These are phyloP conservation scores for Scleroderma citrinum DNA, from an alignment of 768 basidiomycete genomes.

Conservation along the genomic window DNA sequence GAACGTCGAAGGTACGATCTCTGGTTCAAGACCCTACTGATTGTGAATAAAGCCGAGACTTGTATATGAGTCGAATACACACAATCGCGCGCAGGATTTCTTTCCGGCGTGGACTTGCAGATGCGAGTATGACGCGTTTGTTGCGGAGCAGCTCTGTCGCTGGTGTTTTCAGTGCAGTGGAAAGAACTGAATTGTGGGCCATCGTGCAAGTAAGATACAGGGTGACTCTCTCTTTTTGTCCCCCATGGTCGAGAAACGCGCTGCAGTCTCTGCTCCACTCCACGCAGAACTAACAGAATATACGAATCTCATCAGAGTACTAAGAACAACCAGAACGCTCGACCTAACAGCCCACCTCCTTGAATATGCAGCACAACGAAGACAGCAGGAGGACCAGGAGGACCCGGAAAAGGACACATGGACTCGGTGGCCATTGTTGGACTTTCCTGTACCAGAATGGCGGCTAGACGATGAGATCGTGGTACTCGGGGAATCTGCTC, in stretches of 20 bases:
- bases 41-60: neutral
- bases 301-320: conserved; percentile 54
- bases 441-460: conserved; percentile 67
- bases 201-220: neutral
- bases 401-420: conserved; percentile 40
- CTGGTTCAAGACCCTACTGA: conserved; percentile 55
- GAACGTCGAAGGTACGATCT: conserved; percentile 73
- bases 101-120: conserved; percentile 77
- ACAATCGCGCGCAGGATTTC: conserved; percentile 80
- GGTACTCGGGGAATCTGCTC: conserved; percentile 36
- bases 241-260: conserved; percentile 33
- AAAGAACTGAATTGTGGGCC: conserved; percentile 47
- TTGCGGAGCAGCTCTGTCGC: conserved; percentile 60
- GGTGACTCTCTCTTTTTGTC: too few relatives aligned
- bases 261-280: conserved; percentile 44
- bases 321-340: conserved; percentile 51
- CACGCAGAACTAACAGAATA: conserved; percentile 67
- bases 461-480: conserved; percentile 62
- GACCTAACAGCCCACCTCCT: conserved; percentile 53
- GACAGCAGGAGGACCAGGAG: conserved; percentile 18
- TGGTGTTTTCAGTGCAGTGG: conserved; percentile 59
- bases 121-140: conserved; percentile 81
- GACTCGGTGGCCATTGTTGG: conserved; percentile 76
- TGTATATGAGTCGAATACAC: conserved; percentile 25
- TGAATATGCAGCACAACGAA: conserved; percentile 11